Base-by-base conservation (phyloP, 768 basidiomycete genomes). In the Mycena amicta region DNA sequence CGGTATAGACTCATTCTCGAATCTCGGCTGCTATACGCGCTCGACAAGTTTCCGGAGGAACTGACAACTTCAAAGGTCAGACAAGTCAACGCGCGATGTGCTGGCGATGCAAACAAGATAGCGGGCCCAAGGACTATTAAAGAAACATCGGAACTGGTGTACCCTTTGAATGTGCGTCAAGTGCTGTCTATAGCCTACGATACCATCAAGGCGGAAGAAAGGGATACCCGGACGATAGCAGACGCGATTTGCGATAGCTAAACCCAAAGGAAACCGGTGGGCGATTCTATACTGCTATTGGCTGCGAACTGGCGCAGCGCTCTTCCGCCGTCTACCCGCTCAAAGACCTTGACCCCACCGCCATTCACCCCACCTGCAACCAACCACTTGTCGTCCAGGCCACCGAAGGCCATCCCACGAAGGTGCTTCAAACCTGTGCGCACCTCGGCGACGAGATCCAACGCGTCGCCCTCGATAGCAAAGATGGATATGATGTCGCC, bases 401-500 rank as follows among this genome's bases (percentile, higher is more conserved):
- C 89, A 31, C 85, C 84, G 67, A 93, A 84, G 22, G 69, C 75
- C 74, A 92, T 86, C 0, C 84, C 89, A 16, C 91, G 82, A 20
- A 88, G 71, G 67, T 93, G 90, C 13, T 79, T 80, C 60, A 93
- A 67, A 2, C 90, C 90, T 0, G 88, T 87, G 50, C 84, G 77
- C 20, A 90, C 80, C 67, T 92, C 89, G 4, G 72, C 74, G 11
- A 88, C 76, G 40, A 87, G 75, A 57, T 80, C 75, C 2, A 85
- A 77, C 25, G 70, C 66, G 26, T 76, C 77, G 18, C 77, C 74
- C 8, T 75, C 75, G 41, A 86, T 76, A 5, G 82, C 76, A 72
- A 88, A 92, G 29, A 92, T 81, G 4, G 89, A 80, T 60, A 93
- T 83, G 28, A 83, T 82, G 69, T 93, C 91, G 23, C 91, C 90